A percentile compares a stretch with the other conserved stretches of the same genome.
Conservation (phyloP, 768 basidiomycete genomes). For the Coprinopsis cinerea region DNA sequence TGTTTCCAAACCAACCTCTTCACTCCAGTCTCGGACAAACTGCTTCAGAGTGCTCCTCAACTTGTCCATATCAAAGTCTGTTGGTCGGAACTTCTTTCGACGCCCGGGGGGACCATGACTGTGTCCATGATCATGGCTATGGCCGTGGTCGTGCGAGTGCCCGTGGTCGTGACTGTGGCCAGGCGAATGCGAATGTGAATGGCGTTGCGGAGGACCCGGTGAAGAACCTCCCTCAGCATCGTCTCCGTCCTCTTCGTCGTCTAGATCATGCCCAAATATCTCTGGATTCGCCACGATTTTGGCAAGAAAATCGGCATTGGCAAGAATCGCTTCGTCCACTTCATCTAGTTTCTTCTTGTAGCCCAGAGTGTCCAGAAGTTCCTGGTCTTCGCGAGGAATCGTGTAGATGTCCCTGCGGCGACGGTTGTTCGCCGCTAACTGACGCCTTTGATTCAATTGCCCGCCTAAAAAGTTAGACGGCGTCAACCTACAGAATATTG, state of each 20-base stretch:
- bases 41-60: slow-evolving; percentile 88
- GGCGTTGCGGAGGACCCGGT: neutral
- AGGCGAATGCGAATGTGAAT: slow-evolving; percentile 16
- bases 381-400: slow-evolving; percentile 64
- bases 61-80: slow-evolving; percentile 84
- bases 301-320: slow-evolving; percentile 73
- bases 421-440: slow-evolving; percentile 51
- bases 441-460: slow-evolving; percentile 6
- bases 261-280: slow-evolving; percentile 63
- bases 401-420: slow-evolving; percentile 75
- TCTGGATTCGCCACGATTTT: slow-evolving; percentile 73
- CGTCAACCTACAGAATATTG: slow-evolving; percentile 55
- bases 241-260: slow-evolving; percentile 22
- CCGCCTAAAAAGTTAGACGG: neutral
- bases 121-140: slow-evolving; percentile 30
- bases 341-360: slow-evolving; percentile 75
- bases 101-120: slow-evolving; percentile 17
- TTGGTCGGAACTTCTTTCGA: slow-evolving; percentile 39
- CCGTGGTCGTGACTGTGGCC: slow-evolving; percentile 9
- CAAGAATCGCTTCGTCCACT: slow-evolving; percentile 75
- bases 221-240: slow-evolving; percentile 6
- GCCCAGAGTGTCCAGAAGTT: slow-evolving; percentile 58
- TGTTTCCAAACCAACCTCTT: slow-evolving; percentile 61
- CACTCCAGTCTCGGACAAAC: slow-evolving; percentile 91
- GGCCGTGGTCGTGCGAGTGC: slow-evolving; percentile 24